These are phyloP conservation scores for Aspergillus cristatus DNA, from an alignment of 495 filamentous ascomycete species.

Conservation along the genomic window DNA sequence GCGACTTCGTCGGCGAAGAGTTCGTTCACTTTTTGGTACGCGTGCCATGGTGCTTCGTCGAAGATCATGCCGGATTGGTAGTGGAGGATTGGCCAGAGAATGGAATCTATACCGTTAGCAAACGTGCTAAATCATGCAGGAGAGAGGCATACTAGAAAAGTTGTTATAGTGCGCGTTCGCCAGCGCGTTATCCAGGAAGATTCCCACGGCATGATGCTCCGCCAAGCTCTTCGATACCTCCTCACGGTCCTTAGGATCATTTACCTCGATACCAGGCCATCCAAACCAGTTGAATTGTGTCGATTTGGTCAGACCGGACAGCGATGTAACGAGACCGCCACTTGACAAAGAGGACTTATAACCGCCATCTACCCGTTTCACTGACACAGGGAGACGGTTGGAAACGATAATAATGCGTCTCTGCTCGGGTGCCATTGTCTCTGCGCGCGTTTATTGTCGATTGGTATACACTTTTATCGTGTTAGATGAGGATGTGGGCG, in stretches of 20 bases:
- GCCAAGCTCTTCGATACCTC: conserved; percentile 34
- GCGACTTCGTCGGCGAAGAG: conserved; percentile 74
- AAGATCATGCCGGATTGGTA: conserved; percentile 90
- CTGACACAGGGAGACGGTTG: conserved; percentile 81
- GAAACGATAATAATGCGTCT: conserved; percentile 64
- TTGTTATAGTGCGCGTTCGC: conserved; percentile 53
- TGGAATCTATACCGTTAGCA: conserved; percentile 60
- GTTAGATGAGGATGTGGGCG: no score
- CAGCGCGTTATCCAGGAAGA: conserved; percentile 45
- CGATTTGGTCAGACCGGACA: conserved; percentile 75
- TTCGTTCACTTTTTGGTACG: conserved; percentile 78
- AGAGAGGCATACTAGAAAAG: conserved; percentile 39
- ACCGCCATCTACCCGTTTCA: conserved; percentile 66
- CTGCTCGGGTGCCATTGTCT: not conserved
- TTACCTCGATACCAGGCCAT: conserved; percentile 71
- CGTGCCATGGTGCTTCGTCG: conserved; percentile 76
- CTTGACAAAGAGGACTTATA: conserved; percentile 79
- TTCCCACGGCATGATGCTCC: conserved; percentile 42
- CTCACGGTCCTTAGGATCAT: conserved; percentile 29
- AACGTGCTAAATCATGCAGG: no score
- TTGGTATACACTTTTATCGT: no score
- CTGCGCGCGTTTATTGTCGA: conserved; percentile 32
- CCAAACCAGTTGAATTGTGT: conserved; percentile 90
- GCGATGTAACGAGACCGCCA: conserved; percentile 77
- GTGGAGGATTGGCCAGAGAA: conserved; percentile 93